A percentile compares a stretch with the other conserved stretches of the same genome.
These are phyloP conservation scores for Ambrosiella xylebori DNA, from an alignment of 2,329 filamentous ascomycete genomes.

Conservation along the genomic window DNA sequence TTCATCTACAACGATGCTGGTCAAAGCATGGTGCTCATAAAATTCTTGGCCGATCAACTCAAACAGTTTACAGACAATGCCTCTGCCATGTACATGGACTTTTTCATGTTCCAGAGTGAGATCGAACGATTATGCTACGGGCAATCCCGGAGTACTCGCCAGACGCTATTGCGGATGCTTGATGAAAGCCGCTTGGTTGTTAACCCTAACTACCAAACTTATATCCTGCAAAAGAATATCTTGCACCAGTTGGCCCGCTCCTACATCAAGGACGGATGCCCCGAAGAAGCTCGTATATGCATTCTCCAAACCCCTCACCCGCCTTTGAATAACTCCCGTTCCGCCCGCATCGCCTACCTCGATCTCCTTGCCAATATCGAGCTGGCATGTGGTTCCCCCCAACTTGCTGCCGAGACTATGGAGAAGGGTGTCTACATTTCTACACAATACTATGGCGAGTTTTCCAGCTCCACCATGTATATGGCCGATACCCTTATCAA, in stretches of 20 bases:
- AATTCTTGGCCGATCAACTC: slow-evolving; percentile 9
- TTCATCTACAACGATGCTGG: slow-evolving; percentile 12
- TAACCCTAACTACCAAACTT: slow-evolving; percentile 6
- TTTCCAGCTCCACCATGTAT: slow-evolving; percentile 11
- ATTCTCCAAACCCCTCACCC: slow-evolving; percentile 8
- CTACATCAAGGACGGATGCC: slow-evolving; percentile 10
- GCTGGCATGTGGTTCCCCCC: slow-evolving; percentile 7
- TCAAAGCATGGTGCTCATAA: slow-evolving; percentile 12
- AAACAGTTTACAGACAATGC: slow-evolving; percentile 7
- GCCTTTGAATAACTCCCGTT: slow-evolving; percentile 9
- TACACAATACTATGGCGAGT: slow-evolving; percentile 9
- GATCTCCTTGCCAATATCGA: slow-evolving; percentile 12
- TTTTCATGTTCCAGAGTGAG: slow-evolving; percentile 12
- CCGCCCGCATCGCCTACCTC: slow-evolving; percentile 11
- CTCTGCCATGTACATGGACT: slow-evolving; percentile 8
- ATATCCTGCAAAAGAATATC: slow-evolving; percentile 10
- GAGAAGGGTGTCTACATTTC: slow-evolving; percentile 10
- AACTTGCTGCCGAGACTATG: slow-evolving; percentile 8
- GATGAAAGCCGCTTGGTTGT: slow-evolving; percentile 3
- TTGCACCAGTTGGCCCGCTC: slow-evolving; percentile 10
- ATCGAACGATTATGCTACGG: slow-evolving; percentile 11
- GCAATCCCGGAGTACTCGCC: slow-evolving; percentile 6
- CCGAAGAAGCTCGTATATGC: slow-evolving; percentile 7
- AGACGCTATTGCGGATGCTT: slow-evolving; percentile 7
- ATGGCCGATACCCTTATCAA: slow-evolving; percentile 12